A percentile compares a stretch with the other conserved stretches of the same genome.
phyloP scores from a whole-genome alignment of 1,284 basidiomycete species.

The Tetrapyrgos nigripes region DNA sequence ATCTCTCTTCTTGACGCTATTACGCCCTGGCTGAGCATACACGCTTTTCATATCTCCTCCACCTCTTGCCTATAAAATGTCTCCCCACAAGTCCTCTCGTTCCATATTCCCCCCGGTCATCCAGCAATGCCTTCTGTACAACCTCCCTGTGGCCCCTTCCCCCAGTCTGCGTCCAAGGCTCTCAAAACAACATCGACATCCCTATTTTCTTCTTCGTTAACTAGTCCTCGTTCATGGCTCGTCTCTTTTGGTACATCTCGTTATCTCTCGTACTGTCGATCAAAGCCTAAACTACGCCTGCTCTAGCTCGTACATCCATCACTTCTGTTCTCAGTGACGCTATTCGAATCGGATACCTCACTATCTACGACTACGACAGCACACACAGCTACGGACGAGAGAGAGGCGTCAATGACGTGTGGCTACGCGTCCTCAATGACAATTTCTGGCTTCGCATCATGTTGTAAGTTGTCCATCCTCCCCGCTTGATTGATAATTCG shows the following conservation, averaged over 20 bases:
- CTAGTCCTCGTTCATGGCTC: constrained; percentile 52
- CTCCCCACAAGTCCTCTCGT: constrained; percentile 21
- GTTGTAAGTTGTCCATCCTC: constrained; percentile 50
- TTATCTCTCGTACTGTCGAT: neutral
- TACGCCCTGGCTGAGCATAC: neutral
- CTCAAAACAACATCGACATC: constrained; percentile 43
- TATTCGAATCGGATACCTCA: constrained; percentile 64
- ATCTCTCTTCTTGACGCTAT: neutral
- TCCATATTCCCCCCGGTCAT: constrained; percentile 3
- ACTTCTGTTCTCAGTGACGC: constrained; percentile 63
- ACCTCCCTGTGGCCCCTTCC: constrained; percentile 46
- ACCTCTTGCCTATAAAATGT: constrained; percentile 17
- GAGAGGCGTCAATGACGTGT: constrained; percentile 62
- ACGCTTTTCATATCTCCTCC: constrained; percentile 11
- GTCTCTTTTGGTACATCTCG: constrained; percentile 47
- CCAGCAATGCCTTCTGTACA: constrained; percentile 36
- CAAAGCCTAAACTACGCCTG: constrained; percentile 7
- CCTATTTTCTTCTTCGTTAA: constrained; percentile 44
- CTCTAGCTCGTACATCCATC: constrained; percentile 67
- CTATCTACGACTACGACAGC: constrained; percentile 65
- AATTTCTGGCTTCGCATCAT: constrained; percentile 84
- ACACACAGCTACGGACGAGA: constrained; percentile 62
- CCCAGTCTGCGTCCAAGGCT: constrained; percentile 42
- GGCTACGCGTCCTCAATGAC: constrained; percentile 69
- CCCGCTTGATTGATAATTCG: constrained; percentile 19